phyloP scores from a whole-genome alignment of 108 stramenopile species.

The Cafeteria roenbergensis region DNA sequence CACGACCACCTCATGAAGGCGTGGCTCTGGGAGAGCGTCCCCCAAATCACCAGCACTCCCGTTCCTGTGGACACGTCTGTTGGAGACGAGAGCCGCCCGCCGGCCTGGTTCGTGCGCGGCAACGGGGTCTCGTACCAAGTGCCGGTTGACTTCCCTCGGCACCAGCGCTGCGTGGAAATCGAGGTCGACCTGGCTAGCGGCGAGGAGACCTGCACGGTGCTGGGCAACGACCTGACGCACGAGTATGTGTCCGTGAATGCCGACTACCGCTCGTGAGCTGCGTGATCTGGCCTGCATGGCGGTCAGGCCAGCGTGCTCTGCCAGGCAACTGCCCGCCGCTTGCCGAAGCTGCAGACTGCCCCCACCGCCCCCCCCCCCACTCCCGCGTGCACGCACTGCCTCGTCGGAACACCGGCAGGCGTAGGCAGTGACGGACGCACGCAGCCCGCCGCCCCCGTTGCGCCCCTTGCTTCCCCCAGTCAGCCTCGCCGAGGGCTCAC shows the following conservation, averaged over 20 bases:
- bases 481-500: too few relatives aligned
- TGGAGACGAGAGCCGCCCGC: background rate
- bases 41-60: background rate
- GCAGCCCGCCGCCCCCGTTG: too few relatives aligned
- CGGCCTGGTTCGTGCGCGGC: background rate
- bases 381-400: too few relatives aligned
- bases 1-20: slow-evolving; percentile 71
- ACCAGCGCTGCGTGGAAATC: slow-evolving; percentile 74
- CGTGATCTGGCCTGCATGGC: too few relatives aligned
- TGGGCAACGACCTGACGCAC: slow-evolving; percentile 80
- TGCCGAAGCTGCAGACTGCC: too few relatives aligned
- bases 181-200: slow-evolving; percentile 53
- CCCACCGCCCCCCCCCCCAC: too few relatives aligned
- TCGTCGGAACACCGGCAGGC: too few relatives aligned
- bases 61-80: background rate
- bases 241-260: slow-evolving; percentile 91
- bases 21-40: slow-evolving; percentile 53
- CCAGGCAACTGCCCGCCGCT: too few relatives aligned
- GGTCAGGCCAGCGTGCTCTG: too few relatives aligned
- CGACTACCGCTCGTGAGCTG: slow-evolving; percentile 83
- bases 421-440: too few relatives aligned
- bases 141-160: slow-evolving; percentile 55
- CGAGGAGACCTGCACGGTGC: slow-evolving; percentile 47
- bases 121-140: background rate
- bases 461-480: too few relatives aligned